phyloP scores from a whole-genome alignment of 371 early-diverging fungal species.

The Mucor sp. region DNA sequence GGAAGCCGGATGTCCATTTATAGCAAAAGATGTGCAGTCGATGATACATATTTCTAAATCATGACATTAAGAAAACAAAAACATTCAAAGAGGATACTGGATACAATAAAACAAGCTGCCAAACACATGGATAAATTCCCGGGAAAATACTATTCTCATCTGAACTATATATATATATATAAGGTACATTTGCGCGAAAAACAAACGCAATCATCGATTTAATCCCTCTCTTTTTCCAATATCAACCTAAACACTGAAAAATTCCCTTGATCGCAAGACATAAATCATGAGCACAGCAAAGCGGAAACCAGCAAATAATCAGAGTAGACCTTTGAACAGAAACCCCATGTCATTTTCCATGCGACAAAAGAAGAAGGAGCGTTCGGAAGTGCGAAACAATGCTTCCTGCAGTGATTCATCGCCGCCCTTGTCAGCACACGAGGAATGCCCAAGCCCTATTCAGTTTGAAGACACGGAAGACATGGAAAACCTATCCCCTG shows the following conservation, averaged over 20 bases:
- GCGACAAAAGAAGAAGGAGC: slow-evolving; percentile 6
- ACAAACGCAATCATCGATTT: neutral
- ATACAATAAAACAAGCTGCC: neutral
- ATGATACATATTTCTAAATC: neutral
- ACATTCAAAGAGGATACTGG: neutral
- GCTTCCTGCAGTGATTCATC: neutral
- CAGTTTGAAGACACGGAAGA: neutral
- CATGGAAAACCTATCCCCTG: neutral
- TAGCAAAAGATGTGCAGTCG: neutral
- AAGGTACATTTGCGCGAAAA: neutral
- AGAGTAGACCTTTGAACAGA: neutral
- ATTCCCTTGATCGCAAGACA: neutral
- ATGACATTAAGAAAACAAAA: neutral
- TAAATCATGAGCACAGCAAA: neutral
- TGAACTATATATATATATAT: neutral
- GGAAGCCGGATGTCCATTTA: neutral
- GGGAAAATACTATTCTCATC: neutral
- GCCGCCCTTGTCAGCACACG: neutral
- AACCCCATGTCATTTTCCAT: neutral
- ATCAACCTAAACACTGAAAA: neutral
- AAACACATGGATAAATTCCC: neutral
- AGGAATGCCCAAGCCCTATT: neutral
- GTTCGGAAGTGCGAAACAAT: slow-evolving; percentile 4
- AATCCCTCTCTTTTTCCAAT: neutral
- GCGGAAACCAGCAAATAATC: neutral